phyloP scores from a whole-genome alignment of 495 filamentous ascomycete genomes.

The Neurospora terricola region DNA sequence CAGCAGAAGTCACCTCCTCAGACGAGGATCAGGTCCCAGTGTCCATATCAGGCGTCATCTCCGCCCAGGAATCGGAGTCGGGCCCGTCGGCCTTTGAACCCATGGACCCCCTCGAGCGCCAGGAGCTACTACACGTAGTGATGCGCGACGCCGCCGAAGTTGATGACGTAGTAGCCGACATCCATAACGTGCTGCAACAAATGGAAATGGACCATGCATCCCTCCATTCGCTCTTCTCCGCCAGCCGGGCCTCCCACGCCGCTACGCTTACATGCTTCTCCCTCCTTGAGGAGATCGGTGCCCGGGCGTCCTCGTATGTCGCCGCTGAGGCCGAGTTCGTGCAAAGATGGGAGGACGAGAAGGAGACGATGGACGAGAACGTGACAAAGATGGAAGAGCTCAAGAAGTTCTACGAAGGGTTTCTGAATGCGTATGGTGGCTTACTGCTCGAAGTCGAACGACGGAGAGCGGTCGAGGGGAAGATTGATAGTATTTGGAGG shows the following conservation, averaged over 20 bases:
- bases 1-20: constrained; percentile 35
- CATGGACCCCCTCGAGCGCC: constrained; percentile 63
- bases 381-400: constrained; percentile 66
- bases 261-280: constrained; percentile 48
- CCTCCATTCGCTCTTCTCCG: constrained; percentile 19
- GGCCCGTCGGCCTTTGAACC: constrained; percentile 47
- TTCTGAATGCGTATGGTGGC: constrained; percentile 71
- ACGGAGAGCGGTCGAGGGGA: constrained; percentile 56
- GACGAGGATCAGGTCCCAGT: constrained; percentile 47
- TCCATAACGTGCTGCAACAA: constrained; percentile 61
- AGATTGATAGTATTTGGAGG: constrained; percentile 61
- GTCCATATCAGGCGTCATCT: constrained; percentile 44
- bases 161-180: constrained; percentile 79
- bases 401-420: constrained; percentile 70
- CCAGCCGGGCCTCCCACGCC: constrained; percentile 38
- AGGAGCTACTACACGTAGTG: constrained; percentile 75
- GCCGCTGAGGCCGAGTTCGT: constrained; percentile 61
- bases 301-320: constrained; percentile 56
- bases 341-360: constrained; percentile 64
- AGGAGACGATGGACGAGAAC: constrained; percentile 52
- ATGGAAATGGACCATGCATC: constrained; percentile 62
- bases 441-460: constrained; percentile 75
- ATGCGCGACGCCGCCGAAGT: constrained; percentile 76
- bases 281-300: constrained; percentile 57
- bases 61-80: constrained; percentile 48